These are phyloP conservation scores for Penicillium mononematosum DNA, from an alignment of 495 filamentous ascomycete genomes.

Conservation along the genomic window DNA sequence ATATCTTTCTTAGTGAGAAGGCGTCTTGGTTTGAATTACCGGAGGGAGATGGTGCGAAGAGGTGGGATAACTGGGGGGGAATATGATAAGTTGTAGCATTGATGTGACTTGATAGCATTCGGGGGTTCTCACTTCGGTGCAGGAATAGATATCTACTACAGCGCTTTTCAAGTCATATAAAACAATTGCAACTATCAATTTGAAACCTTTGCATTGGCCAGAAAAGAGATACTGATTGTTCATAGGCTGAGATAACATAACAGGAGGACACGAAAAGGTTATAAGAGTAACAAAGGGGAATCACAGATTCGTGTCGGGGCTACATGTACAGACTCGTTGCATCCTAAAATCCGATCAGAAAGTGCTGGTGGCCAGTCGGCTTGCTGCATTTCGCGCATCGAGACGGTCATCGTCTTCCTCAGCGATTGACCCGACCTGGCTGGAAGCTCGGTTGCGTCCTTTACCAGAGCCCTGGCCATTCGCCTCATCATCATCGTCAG, in stretches of 20 bases:
- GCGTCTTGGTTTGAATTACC: constrained; percentile 31
- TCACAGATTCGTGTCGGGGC: constrained; percentile 28
- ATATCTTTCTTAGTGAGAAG: constrained; percentile 34
- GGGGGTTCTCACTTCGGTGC: too few species aligned
- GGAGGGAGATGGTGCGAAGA: constrained; percentile 22
- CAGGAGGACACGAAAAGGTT: constrained; percentile 12
- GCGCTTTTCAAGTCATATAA: not conserved
- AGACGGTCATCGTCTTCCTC: constrained; percentile 94
- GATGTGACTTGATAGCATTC: not conserved
- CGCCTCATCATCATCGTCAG: constrained; percentile 42
- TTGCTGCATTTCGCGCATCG: constrained; percentile 93
- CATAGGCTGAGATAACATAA: constrained; percentile 11
- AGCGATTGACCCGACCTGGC: constrained; percentile 56
- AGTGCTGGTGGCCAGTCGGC: constrained; percentile 87
- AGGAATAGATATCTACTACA: not conserved
- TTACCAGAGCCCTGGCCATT: constrained; percentile 39
- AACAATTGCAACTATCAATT: not conserved
- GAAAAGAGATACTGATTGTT: not conserved
- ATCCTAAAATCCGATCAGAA: constrained; percentile 54
- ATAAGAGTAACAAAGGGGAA: constrained; percentile 28
- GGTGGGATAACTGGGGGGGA: constrained; percentile 11
- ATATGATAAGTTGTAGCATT: not conserved
- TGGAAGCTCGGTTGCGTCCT: constrained; percentile 60
- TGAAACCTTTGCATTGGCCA: not conserved
- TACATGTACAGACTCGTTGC: constrained; percentile 31